These are phyloP conservation scores for Paramyrothecium roridum DNA, from an alignment of 2,329 filamentous ascomycete genomes.

Conservation along the genomic window DNA sequence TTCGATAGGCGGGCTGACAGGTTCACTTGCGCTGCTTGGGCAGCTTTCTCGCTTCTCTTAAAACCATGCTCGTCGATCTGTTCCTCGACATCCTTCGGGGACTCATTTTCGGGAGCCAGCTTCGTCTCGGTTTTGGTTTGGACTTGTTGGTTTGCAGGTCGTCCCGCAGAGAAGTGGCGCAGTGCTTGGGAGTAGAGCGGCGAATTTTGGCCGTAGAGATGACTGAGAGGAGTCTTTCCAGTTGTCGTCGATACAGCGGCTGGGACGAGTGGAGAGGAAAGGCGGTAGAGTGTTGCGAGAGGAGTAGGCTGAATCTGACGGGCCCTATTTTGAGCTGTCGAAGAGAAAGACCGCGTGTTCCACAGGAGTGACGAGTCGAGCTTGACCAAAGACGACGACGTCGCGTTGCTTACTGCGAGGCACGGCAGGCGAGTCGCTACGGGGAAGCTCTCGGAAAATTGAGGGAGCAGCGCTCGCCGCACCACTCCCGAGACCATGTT, in stretches of 20 bases:
- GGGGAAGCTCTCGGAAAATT: conserved; percentile 32
- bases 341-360: conserved; percentile 1
- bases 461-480: conserved; percentile 47
- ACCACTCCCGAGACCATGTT: conserved; percentile 48
- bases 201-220: neutral
- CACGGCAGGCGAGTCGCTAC: neutral
- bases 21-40: conserved; percentile 85
- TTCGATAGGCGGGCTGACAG: conserved; percentile 84
- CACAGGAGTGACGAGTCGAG: conserved; percentile 1
- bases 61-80: conserved; percentile 40
- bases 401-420: neutral
- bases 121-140: conserved; percentile 20
- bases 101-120: conserved; percentile 33
- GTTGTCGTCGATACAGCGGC: too few relatives aligned
- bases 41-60: conserved; percentile 76
- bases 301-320: too few relatives aligned
- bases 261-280: too few relatives aligned
- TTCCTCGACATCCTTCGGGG: conserved; percentile 26
- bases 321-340: neutral
- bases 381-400: neutral
- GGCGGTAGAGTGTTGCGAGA: too few relatives aligned
- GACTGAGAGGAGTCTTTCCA: too few relatives aligned
- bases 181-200: conserved; percentile 6
- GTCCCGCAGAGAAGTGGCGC: conserved; percentile 26
- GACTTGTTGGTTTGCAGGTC: conserved; percentile 15